These are phyloP conservation scores for Meira nashicola DNA, from an alignment of 1,284 basidiomycete species.

Conservation along the genomic window DNA sequence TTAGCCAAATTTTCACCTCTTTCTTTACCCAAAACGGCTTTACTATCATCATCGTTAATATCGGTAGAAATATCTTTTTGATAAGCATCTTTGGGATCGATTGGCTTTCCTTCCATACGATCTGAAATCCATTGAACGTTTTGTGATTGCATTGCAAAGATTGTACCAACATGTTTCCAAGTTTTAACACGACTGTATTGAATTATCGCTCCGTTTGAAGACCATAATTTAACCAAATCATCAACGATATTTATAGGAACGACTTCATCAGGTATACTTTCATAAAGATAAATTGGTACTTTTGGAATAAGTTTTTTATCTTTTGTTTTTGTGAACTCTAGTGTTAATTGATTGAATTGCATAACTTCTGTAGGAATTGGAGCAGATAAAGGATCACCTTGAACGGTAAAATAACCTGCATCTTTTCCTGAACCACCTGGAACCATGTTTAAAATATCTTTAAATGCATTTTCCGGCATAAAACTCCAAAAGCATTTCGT, in stretches of 20 bases:
- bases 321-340: background rate
- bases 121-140: constrained; percentile 32
- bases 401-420: constrained; percentile 21
- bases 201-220: constrained; percentile 23
- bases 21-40: no score
- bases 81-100: background rate
- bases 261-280: constrained; percentile 35
- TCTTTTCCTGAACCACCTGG: background rate
- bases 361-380: constrained; percentile 19
- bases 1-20: no score
- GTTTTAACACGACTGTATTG: constrained; percentile 23
- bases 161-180: constrained; percentile 22
- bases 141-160: constrained; percentile 21
- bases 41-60: no score
- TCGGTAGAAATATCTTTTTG: no score
- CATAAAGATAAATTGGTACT: constrained; percentile 38
- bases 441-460: constrained; percentile 26
- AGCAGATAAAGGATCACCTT: constrained; percentile 11
- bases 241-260: constrained; percentile 33
- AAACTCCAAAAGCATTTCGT: constrained; percentile 23
- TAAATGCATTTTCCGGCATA: constrained; percentile 15
- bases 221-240: constrained; percentile 25
- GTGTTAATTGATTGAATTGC: constrained; percentile 25
- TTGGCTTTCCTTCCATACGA: constrained; percentile 23
- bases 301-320: constrained; percentile 14